Evolutionary conservation across 2,329 filamentous ascomycete genomes (phyloP), one percentile per base, ranked within the genome.

Genomic region (Byssoonygena ceratinophila): DNA sequence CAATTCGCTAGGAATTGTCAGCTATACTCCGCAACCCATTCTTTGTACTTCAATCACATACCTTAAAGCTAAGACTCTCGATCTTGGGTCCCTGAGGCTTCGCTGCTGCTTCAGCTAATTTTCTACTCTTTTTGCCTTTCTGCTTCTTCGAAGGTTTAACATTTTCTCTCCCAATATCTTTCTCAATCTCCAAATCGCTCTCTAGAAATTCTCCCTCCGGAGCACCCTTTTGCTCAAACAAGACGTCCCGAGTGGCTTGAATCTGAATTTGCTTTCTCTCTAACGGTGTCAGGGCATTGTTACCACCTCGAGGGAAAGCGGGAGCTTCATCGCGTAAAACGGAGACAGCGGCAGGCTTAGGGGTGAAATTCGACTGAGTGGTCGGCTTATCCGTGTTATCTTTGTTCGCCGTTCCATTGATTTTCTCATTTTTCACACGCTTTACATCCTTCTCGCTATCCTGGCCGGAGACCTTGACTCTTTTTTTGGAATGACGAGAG

Each of bases 221-320:
- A 47, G 74, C 71, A 45, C 79, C 80, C 59, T 84, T 78, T 61
- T 94, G 84, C 69, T 97, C 92, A 65, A 91, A 92, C 36, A 94
- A 74, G 37, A 90, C 92, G 74, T 98, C 92, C 61, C 85, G 83
- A 64, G 86, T 92, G 43, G 92, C 92, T 69, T 97, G 85, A 54
- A 94, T 84, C 63, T 92, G 85, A 57, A 98, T 97, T 70, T 97
- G 88, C 72, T 95, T 96, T 66, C 94, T 86, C 68, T 98, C 92
- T 48, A 98, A 75, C 18, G 92, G 90, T 1, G 92, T 96, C 65
- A 98, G 74, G 49, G 95, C 77, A 64, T 87, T 94, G 50, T 82
- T 91, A 40, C 92, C 94, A 52, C 92, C 92, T 76, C 92, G 82
- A 59, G 92, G 91, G 63, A 98, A 98, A 41, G 91, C 77, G 31